Conservation (phyloP, 2,329 filamentous ascomycete genomes). For the Pezicula neosporulosa region DNA sequence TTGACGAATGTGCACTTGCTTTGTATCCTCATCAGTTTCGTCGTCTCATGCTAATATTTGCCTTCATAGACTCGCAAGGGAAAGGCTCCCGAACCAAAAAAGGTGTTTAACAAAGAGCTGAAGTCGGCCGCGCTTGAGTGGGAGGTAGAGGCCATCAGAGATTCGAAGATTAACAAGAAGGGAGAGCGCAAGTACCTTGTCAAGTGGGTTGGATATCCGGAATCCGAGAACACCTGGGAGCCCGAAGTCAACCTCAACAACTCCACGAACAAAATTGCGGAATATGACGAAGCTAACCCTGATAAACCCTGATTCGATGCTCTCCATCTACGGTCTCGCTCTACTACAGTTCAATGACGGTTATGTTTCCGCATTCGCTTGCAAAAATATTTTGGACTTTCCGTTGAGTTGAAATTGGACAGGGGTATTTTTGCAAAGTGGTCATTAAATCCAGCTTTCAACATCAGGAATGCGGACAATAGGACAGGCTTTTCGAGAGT, state of each 20-base stretch:
- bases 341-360: neutral
- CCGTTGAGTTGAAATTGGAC: too few relatives aligned
- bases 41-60: too few relatives aligned
- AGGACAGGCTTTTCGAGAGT: too few relatives aligned
- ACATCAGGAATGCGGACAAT: too few relatives aligned
- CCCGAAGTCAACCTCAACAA: conserved; percentile 10
- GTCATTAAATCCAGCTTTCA: too few relatives aligned
- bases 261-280: conserved; percentile 3
- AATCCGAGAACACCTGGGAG: conserved; percentile 13
- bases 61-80: too few relatives aligned
- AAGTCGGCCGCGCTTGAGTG: conserved; percentile 1
- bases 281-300: conserved; percentile 6
- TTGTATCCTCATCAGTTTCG: too few relatives aligned
- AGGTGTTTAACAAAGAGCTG: neutral
- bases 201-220: conserved; percentile 12
- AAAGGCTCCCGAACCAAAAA: neutral
- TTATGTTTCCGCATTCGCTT: too few relatives aligned
- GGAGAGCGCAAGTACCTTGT: conserved; percentile 6
- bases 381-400: too few relatives aligned
- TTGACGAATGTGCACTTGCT: too few relatives aligned
- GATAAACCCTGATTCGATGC: conserved; percentile 1
- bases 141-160: conserved; percentile 11
- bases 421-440: too few relatives aligned
- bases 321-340: neutral
- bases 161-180: conserved; percentile 4